These are phyloP conservation scores for Shiraia sp. DNA, from an alignment of 2,329 filamentous ascomycete genomes.

Conservation along the genomic window DNA sequence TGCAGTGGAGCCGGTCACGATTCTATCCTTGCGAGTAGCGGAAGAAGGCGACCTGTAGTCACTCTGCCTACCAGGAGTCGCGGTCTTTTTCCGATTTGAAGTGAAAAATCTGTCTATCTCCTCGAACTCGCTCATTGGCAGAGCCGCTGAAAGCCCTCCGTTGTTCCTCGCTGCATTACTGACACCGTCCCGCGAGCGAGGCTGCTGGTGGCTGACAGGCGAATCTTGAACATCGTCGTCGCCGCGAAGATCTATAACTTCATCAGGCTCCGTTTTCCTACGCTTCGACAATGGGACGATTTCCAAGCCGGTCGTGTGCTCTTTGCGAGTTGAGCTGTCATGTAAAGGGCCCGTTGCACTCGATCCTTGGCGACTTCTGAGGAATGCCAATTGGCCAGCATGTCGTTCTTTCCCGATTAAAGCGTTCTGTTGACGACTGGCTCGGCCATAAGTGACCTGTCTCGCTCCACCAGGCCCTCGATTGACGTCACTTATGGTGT, in stretches of 20 bases:
- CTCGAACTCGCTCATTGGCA: constrained; percentile 21
- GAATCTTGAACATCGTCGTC: constrained; percentile 15
- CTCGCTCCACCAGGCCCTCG: constrained; percentile 1
- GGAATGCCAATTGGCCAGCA: constrained; percentile 9
- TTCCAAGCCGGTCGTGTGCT: not conserved
- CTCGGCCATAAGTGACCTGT: constrained; percentile 17
- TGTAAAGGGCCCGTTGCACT: constrained; percentile 1
- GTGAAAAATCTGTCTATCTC: constrained; percentile 9
- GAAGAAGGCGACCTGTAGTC: not conserved
- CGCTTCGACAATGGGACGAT: constrained; percentile 16
- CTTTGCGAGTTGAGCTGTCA: not conserved
- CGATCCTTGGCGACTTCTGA: not conserved
- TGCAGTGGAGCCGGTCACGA: not conserved
- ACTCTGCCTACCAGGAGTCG: not conserved
- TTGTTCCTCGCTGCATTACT: constrained; percentile 12
- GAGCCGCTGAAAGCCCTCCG: not conserved
- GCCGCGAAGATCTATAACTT: constrained; percentile 14
- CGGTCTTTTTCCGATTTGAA: constrained; percentile 15
- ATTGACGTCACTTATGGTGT: constrained; percentile 6
- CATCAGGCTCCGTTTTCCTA: constrained; percentile 13
- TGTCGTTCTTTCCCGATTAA: constrained; percentile 12
- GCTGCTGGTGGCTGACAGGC: constrained; percentile 1
- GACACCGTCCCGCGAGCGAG: constrained; percentile 18
- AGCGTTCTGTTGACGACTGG: constrained; percentile 1
- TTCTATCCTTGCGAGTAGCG: not conserved